A percentile compares a stretch with the other conserved stretches of the same genome.
phyloP scores from a whole-genome alignment of 2,329 filamentous ascomycete genomes.

The Pyrenochaeta sp. region DNA sequence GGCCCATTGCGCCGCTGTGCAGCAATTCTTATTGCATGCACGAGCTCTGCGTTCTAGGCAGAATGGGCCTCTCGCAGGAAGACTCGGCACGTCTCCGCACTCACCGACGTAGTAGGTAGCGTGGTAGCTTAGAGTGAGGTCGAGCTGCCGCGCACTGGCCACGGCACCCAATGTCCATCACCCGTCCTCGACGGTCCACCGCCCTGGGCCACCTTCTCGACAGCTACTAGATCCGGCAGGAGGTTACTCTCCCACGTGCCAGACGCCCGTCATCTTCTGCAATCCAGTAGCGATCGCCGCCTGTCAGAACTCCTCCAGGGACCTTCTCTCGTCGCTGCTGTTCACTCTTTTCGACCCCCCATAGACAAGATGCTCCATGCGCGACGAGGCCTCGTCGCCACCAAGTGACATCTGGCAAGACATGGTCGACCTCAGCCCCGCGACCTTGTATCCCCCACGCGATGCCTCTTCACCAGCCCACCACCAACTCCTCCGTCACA shows the following conservation, averaged over 20 bases:
- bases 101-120: no score
- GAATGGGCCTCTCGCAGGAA: background rate
- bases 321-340: no score
- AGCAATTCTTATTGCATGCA: background rate
- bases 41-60: background rate
- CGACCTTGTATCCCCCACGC: no score
- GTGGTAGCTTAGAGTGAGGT: no score
- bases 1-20: constrained; percentile 1
- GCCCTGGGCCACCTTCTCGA: constrained; percentile 27
- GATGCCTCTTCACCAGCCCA: background rate
- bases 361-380: no score
- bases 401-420: no score
- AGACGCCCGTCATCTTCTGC: background rate
- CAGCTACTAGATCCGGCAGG: constrained; percentile 24
- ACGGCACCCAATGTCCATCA: no score
- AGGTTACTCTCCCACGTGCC: constrained; percentile 15
- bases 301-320: background rate
- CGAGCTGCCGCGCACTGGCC: no score
- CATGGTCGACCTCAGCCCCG: no score
- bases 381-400: no score
- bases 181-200: constrained; percentile 17
- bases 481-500: background rate
- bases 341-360: no score
- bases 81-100: no score
- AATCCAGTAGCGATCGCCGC: constrained; percentile 11